A percentile compares a stretch with the other conserved stretches of the same genome.
phyloP scores from a whole-genome alignment of 2,329 filamentous ascomycete genomes.

The Microdochium paspali region DNA sequence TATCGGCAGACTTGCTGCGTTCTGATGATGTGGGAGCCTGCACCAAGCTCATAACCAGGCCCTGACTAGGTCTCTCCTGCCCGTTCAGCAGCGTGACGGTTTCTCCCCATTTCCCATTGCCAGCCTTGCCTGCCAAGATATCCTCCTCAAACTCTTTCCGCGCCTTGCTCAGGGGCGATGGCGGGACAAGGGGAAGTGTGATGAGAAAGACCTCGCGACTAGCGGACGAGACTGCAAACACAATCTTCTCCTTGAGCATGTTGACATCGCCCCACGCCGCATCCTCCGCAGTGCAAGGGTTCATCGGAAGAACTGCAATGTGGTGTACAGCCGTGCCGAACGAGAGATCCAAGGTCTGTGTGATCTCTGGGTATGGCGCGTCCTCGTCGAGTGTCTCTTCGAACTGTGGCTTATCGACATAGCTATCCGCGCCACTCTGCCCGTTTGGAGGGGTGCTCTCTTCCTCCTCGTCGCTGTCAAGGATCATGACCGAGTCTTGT shows the following conservation, averaged over 20 bases:
- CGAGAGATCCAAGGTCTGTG: constrained; percentile 52
- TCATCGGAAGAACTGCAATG: constrained; percentile 45
- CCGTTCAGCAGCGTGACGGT: constrained; percentile 43
- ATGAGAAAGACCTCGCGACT: constrained; percentile 48
- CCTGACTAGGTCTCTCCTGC: constrained; percentile 41
- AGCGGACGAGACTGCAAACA: constrained; percentile 51
- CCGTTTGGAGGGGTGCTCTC: constrained; percentile 13
- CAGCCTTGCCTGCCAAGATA: constrained; percentile 43
- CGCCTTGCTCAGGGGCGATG: constrained; percentile 49
- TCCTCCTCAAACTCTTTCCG: constrained; percentile 40
- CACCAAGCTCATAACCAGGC: constrained; percentile 44
- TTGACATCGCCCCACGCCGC: constrained; percentile 34
- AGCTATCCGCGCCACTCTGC: constrained; percentile 19
- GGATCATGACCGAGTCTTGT: constrained; percentile 49
- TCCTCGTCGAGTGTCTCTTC: constrained; percentile 40
- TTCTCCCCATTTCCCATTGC: constrained; percentile 56
- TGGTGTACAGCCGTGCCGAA: constrained; percentile 46
- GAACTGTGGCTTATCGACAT: constrained; percentile 48
- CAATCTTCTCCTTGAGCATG: constrained; percentile 45
- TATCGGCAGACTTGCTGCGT: constrained; percentile 27
- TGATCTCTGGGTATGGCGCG: constrained; percentile 41
- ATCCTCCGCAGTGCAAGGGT: constrained; percentile 37
- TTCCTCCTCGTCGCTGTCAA: constrained; percentile 54
- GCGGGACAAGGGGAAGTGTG: constrained; percentile 51
- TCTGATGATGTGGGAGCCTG: constrained; percentile 24